Evolutionary conservation across 805 yeast genomes (phyloP), one percentile per base, ranked within the genome.

Genomic region (Debaryomyces tyrocola): DNA sequence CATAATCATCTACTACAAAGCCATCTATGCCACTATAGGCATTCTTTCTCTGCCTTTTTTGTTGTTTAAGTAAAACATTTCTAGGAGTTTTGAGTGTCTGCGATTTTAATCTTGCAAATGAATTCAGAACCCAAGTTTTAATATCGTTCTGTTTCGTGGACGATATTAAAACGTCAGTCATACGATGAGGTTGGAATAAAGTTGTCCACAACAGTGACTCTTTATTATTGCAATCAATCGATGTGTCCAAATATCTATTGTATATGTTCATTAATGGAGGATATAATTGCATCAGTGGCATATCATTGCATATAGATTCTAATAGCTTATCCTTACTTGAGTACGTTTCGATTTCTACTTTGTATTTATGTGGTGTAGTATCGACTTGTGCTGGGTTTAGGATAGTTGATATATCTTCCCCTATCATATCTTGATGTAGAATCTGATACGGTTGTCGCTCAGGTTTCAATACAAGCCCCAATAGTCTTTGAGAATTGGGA

Each of bases 1-100:
- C 56, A n/a, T 37, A 40, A 46, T 69, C 74, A 46, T 63, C 62
- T 6, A 74, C 77, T 6, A 78, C 63, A 45, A 78, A 79, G 11
- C 58, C 69, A 42, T 63, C 66, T 49, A 66, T 21, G 9, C 54
- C 42, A 15, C 11, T 18, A 27, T 8, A n/a, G 52, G 40, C 9
- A 27, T 10, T 20, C 33, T 24, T 12, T 14, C 27, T 27, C 12
- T n/a, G 21, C 27, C 12, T 39, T 44, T 55, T 61, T 47, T 53
- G 66, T 56, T 48, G 57, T 40, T 56, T 58, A 53, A 63, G 43
- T 51, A 61, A 53, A 2, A 61, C 56, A 39, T 62, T 64, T 27
- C 75, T 52, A 9, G 73, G 72, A 10, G 59, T 62, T 37, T 63
- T 65, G 29, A 69, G 56, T 1, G 68, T 50, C 47, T 66, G 63